Conservation (phyloP, 164 flowering plant species). For the Stephania cephalantha region DNA sequence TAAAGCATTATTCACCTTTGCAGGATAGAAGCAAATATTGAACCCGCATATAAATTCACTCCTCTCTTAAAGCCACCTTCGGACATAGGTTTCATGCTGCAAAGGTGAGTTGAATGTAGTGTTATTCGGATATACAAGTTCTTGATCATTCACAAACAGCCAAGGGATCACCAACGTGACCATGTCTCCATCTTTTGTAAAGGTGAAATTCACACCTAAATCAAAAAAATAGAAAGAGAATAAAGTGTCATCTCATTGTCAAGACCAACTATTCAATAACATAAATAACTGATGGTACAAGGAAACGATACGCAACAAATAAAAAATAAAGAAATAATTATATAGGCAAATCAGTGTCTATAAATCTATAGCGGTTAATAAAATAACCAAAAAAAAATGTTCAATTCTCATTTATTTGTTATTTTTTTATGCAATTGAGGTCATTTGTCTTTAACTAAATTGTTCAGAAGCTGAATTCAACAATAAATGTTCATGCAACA, state of each 20-base stretch:
- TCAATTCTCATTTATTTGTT: no score
- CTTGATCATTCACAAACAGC: conserved; percentile 74
- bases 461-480: no score
- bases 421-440: no score
- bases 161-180: conserved; percentile 92
- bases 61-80: conserved; percentile 83
- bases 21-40: conserved; percentile 71
- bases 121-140: conserved; percentile 58
- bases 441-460: no score
- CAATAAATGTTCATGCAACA: no score
- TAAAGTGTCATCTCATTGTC: neutral
- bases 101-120: conserved; percentile 54
- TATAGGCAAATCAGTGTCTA: no score
- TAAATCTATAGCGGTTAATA: no score
- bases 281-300: neutral
- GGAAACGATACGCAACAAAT: no score
- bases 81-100: conserved; percentile 72
- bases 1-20: conserved; percentile 46
- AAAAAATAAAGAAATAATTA: no score
- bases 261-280: neutral
- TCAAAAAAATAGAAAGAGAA: neutral
- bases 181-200: conserved; percentile 56
- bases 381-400: no score
- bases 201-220: conserved; percentile 11
- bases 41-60: conserved; percentile 49